Base-by-base conservation (phyloP, 2,329 filamentous ascomycete genomes). In the Fusarium sarcochroum region DNA sequence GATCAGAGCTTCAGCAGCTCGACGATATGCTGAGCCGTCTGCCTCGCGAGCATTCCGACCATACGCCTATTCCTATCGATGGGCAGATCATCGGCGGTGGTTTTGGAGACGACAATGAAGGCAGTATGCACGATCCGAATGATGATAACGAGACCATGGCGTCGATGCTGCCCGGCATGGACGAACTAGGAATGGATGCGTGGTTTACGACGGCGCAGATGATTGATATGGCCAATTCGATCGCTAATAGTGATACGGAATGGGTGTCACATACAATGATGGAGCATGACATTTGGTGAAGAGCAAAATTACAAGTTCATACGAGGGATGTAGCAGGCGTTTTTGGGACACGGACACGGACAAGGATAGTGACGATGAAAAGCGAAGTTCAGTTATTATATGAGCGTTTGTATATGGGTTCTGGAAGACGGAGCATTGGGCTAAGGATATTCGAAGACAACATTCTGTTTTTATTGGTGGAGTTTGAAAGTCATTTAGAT, bases 201-300 rank as follows among this genome's bases (percentile, higher is more conserved):
- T 80, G 79, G 35, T 70, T 85, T 14, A 83, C 81, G 1, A 80
- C 81, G 3, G 81, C 79, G 3, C 81, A 84, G 50, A 83, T 85
- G 38, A 78, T 84, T 63, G 82, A 82, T 5, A 78, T 85, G 61
- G 82, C 83, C 0, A 81, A 85, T 45, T 83, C 82, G 14, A 84
- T 85, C 56, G 83, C 82, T 3, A 73, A 74, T 5, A 77, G 66
- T 48, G 80, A 83, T 32, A 81, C 81, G 3, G 82, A 84, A 38
- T 85, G 82, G 80, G 75, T 85, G 35, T 82, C 80, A 1, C 81
- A 84, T 52, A 80, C 80, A 0, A 80, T 84, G 56, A 76, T 81
- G 34, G 80, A 83, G 45, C 81, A 83, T 64, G 74, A 78, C 45
- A 82, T 82, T 10, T 82, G 79, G 80, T 81, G 20, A 27, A 13